Evolutionary conservation across 2,329 filamentous ascomycete genomes (phyloP).

Genomic region (Fusarium praegraminearum): DNA sequence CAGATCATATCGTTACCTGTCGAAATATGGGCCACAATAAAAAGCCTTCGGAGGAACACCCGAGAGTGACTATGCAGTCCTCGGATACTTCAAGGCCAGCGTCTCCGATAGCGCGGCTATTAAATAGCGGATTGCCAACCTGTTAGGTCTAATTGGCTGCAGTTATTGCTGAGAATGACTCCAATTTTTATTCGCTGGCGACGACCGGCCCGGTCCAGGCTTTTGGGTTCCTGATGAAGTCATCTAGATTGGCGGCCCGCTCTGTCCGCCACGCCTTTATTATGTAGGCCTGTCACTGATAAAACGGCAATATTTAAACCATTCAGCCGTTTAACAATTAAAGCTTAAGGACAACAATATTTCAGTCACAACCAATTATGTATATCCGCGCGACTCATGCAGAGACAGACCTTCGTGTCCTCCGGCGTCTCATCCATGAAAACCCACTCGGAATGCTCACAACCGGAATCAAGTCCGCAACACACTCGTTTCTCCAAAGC

Average conservation of each 20-base stretch:
- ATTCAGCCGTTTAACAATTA: too few relatives aligned
- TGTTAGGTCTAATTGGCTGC: not conserved
- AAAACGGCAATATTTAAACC: rapidly evolving
- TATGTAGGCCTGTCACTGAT: not conserved
- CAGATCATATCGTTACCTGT: too few relatives aligned
- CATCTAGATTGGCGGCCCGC: constrained; percentile 23
- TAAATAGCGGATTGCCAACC: not conserved
- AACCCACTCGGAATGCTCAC: constrained; percentile 73
- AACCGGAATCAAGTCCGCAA: constrained; percentile 66
- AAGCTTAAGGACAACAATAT: not conserved
- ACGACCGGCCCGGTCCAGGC: constrained; percentile 27
- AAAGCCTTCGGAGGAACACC: not conserved
- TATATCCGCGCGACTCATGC: constrained; percentile 56
- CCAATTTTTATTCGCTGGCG: constrained; percentile 10
- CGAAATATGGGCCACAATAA: not conserved
- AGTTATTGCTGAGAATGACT: constrained; percentile 17
- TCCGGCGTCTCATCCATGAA: constrained; percentile 68
- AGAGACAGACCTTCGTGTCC: constrained; percentile 60
- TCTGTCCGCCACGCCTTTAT: constrained; percentile 24
- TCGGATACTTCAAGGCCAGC: too few relatives aligned
- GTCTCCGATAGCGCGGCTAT: not conserved
- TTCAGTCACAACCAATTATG: not conserved
- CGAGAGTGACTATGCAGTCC: not conserved
- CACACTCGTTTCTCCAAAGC: constrained; percentile 64
- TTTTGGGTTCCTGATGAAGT: not conserved